These are phyloP conservation scores for Microbotryum intermedium DNA, from an alignment of 1,284 basidiomycete genomes.

Conservation along the genomic window DNA sequence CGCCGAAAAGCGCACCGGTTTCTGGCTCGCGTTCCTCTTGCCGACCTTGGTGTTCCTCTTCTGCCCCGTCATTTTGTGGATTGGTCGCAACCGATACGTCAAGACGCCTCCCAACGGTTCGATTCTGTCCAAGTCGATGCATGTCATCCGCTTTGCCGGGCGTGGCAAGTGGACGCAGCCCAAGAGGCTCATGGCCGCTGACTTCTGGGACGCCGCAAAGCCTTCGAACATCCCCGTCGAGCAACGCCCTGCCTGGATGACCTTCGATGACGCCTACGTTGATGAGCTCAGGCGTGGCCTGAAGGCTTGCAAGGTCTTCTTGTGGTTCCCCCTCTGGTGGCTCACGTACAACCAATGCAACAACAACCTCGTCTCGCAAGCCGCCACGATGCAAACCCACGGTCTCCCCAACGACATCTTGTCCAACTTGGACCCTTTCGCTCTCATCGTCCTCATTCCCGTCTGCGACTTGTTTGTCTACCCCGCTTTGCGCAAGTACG, in stretches of 20 bases:
- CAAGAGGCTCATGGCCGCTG: conserved; percentile 44
- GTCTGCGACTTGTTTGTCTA: conserved; percentile 49
- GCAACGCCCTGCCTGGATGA: conserved; percentile 41
- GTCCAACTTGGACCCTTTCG: conserved; percentile 38
- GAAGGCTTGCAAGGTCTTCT: conserved; percentile 76
- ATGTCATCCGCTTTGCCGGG: conserved; percentile 35
- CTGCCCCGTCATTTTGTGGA: conserved; percentile 57
- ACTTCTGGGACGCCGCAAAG: conserved; percentile 73
- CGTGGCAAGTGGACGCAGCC: conserved; percentile 42
- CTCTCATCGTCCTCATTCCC: conserved; percentile 38
- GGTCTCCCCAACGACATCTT: conserved; percentile 40
- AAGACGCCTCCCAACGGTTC: conserved; percentile 67
- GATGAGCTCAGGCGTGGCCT: conserved; percentile 72
- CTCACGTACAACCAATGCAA: conserved; percentile 58
- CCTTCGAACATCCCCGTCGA: conserved; percentile 43
- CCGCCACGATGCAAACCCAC: conserved; percentile 29
- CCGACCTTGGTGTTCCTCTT: conserved; percentile 42
- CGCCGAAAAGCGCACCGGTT: conserved; percentile 40
- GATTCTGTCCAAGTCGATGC: conserved; percentile 52
- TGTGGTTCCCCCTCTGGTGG: conserved; percentile 56
- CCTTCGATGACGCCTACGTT: conserved; percentile 58
- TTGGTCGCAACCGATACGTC: conserved; percentile 58
- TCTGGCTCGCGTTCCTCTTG: conserved; percentile 41
- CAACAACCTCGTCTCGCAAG: conserved; percentile 26
- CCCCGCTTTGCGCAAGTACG: conserved; percentile 56